Evolutionary conservation across 768 basidiomycete species (phyloP).

Genomic region (Mycena vitilis): DNA sequence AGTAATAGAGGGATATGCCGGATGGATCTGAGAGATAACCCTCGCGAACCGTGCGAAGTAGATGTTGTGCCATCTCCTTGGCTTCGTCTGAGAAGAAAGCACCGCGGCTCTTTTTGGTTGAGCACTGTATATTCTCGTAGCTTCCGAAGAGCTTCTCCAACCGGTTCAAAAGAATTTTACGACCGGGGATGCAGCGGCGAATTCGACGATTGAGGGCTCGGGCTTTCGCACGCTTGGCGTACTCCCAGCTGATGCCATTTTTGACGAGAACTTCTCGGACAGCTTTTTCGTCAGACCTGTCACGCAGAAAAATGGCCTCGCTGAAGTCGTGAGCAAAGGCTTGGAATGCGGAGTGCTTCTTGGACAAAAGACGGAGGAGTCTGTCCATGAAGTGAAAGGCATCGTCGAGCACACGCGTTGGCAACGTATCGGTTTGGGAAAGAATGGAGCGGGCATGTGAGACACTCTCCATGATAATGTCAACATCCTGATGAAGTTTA

Average conservation of each 20-base stretch:
- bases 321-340: constrained; percentile 7
- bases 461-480: too few relatives aligned
- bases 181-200: not conserved
- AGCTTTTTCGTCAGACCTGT: not conserved
- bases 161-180: not conserved
- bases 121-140: constrained; percentile 1
- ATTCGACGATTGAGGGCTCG: constrained; percentile 2
- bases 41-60: not conserved
- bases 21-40: constrained; percentile 39
- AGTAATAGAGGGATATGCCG: constrained; percentile 29
- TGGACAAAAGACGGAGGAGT: constrained; percentile 7
- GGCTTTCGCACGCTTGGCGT: not conserved
- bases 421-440: not conserved
- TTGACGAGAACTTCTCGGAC: not conserved
- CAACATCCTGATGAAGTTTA: too few relatives aligned
- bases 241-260: constrained; percentile 6
- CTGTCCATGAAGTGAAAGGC: constrained; percentile 16
- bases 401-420: constrained; percentile 10
- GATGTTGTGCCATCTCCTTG: constrained; percentile 5
- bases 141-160: not conserved
- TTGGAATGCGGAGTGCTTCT: constrained; percentile 11
- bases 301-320: constrained; percentile 12
- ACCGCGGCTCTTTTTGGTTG: not conserved
- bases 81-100: constrained; percentile 13
- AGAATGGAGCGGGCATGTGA: too few relatives aligned